Percentiles rank a stretch among this genome's conserved stretches.
phyloP scores from a whole-genome alignment of 208 protist species.

The Leishmania tarentolae region DNA sequence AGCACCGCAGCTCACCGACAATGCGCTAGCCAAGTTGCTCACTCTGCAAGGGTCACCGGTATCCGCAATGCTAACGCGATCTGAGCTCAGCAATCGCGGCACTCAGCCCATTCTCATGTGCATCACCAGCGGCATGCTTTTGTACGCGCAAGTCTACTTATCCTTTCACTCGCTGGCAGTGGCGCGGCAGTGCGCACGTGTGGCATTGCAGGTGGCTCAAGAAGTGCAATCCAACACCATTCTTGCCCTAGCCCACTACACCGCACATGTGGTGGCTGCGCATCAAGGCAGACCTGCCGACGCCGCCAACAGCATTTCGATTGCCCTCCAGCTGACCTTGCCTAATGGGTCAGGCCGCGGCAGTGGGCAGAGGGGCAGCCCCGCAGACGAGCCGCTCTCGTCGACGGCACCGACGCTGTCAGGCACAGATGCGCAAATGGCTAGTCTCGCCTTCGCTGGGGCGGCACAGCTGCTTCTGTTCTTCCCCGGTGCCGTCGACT shows the following conservation, averaged over 20 bases:
- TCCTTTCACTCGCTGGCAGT: conserved; percentile 53
- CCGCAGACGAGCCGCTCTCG: conserved; percentile 1
- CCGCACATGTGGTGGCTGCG: conserved; percentile 57
- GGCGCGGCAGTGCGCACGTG: conserved; percentile 62
- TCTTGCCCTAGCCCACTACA: conserved; percentile 79
- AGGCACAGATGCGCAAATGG: conserved; percentile 36
- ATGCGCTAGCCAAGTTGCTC: conserved; percentile 42
- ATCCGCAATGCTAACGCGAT: conserved; percentile 16
- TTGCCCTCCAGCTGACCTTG: conserved; percentile 67
- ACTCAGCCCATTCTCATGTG: conserved; percentile 64
- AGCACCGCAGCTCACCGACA: conserved; percentile 34
- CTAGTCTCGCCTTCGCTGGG: conserved; percentile 53
- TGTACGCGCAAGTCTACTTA: conserved; percentile 79
- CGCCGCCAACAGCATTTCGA: conserved; percentile 81
- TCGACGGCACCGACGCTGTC: neutral
- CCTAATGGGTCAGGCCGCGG: neutral
- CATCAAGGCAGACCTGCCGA: conserved; percentile 48
- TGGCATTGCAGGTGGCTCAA: conserved; percentile 74
- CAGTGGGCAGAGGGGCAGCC: neutral
- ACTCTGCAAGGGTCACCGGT: conserved; percentile 28
- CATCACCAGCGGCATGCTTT: conserved; percentile 80
- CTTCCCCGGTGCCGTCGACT: conserved; percentile 60
- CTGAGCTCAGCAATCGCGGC: conserved; percentile 35
- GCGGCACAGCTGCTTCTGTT: conserved; percentile 72
- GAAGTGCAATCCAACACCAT: conserved; percentile 70